A percentile compares a stretch with the other conserved stretches of the same genome.
Conservation (phyloP, 2,329 filamentous ascomycete genomes). For the Diaporthe sp. region DNA sequence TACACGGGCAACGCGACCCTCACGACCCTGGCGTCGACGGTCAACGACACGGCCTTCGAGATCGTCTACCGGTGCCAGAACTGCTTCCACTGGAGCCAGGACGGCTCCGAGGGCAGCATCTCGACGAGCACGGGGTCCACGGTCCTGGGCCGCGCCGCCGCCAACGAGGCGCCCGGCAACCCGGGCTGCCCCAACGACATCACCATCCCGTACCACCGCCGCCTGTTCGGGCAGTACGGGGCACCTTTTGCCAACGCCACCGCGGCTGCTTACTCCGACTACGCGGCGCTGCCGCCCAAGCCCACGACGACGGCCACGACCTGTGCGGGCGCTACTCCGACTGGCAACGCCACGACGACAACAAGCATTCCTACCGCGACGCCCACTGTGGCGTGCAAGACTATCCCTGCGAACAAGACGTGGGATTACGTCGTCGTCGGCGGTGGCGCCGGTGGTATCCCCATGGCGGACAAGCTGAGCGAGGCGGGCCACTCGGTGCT, state of each 20-base stretch:
- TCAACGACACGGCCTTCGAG: constrained; percentile 69
- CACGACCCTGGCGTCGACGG: constrained; percentile 66
- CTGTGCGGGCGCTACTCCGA: constrained; percentile 48
- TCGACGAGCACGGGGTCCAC: constrained; percentile 48
- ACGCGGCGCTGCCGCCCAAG: constrained; percentile 51
- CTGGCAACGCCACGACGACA: constrained; percentile 37
- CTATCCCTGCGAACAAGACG: constrained; percentile 45
- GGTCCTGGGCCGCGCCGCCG: constrained; percentile 65
- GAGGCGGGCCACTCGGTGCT: constrained; percentile 72
- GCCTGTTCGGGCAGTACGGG: constrained; percentile 49
- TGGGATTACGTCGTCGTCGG: constrained; percentile 75
- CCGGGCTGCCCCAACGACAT: constrained; percentile 50
- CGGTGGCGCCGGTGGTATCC: constrained; percentile 71
- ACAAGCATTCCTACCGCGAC: constrained; percentile 50
- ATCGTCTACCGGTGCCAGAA: constrained; percentile 72
- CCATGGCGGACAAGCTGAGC: constrained; percentile 71
- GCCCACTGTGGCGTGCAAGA: constrained; percentile 28
- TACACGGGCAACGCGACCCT: constrained; percentile 72
- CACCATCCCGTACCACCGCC: constrained; percentile 51
- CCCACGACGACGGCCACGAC: constrained; percentile 43
- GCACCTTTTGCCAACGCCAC: constrained; percentile 45
- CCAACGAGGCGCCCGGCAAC: constrained; percentile 55
- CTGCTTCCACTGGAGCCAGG: constrained; percentile 63
- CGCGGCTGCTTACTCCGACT: constrained; percentile 49
- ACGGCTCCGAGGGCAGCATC: constrained; percentile 56